Conservation (phyloP, 139 green algal genomes). For the Picochlorum sp. region DNA sequence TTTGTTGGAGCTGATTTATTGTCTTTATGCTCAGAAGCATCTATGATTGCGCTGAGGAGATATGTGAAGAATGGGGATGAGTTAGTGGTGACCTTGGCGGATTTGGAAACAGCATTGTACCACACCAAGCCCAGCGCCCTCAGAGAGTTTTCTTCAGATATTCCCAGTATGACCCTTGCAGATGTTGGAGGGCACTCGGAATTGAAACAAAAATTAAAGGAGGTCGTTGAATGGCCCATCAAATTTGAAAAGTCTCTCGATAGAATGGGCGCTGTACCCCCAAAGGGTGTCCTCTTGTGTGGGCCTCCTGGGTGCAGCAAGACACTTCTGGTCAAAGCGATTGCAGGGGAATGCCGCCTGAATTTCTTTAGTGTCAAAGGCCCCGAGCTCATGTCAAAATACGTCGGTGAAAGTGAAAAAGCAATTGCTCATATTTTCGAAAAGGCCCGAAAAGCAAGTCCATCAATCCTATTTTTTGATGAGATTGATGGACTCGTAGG, state of each 20-base stretch:
- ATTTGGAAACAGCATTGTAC: slow-evolving; percentile 34
- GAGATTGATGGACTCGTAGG: slow-evolving; percentile 37
- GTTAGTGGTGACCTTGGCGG: slow-evolving; percentile 22
- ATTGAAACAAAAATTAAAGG: slow-evolving; percentile 38
- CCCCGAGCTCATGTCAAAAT: slow-evolving; percentile 59
- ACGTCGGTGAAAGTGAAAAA: slow-evolving; percentile 36
- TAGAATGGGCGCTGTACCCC: slow-evolving; percentile 45
- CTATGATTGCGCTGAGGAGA: slow-evolving; percentile 48
- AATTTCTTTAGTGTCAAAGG: slow-evolving; percentile 24
- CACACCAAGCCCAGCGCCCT: slow-evolving; percentile 37
- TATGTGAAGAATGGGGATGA: neutral
- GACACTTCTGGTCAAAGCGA: slow-evolving; percentile 73
- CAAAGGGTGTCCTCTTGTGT: slow-evolving; percentile 76
- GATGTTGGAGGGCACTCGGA: slow-evolving; percentile 33
- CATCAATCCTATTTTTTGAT: slow-evolving; percentile 79
- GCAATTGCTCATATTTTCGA: slow-evolving; percentile 21
- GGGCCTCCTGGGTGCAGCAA: slow-evolving; percentile 80
- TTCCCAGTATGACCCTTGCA: slow-evolving; percentile 32
- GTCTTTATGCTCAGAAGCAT: slow-evolving; percentile 50
- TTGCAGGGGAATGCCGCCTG: slow-evolving; percentile 42
- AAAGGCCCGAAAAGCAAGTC: slow-evolving; percentile 57
- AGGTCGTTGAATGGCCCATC: slow-evolving; percentile 56
- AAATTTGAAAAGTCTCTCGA: slow-evolving; percentile 28
- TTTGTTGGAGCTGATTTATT: slow-evolving; percentile 68
- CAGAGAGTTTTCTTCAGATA: slow-evolving; percentile 30